A percentile compares a stretch with the other conserved stretches of the same genome.
Evolutionary conservation across 371 early-diverging fungal genomes (phyloP).

Genomic region (Syncephalastrum monosporum): DNA sequence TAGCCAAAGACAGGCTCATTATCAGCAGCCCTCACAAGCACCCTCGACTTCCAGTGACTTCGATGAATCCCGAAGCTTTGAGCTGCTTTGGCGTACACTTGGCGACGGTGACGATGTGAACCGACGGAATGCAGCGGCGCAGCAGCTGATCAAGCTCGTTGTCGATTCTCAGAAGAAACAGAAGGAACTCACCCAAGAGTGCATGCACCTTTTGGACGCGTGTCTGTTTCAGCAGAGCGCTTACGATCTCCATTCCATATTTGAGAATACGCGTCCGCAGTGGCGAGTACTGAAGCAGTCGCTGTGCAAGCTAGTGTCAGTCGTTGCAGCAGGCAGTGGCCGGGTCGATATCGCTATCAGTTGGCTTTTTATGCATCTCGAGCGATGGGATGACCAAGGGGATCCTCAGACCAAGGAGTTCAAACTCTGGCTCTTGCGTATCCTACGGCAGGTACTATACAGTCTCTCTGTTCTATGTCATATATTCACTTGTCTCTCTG

Average conservation of each 20-base stretch:
- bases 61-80: conserved; percentile 25
- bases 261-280: conserved; percentile 21
- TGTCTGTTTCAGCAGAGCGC: conserved; percentile 21
- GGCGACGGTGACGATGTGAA: conserved; percentile 31
- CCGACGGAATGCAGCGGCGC: conserved; percentile 23
- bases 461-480: not conserved
- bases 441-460: conserved; percentile 16
- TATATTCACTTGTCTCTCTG: not conserved
- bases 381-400: conserved; percentile 3
- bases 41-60: not conserved
- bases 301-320: conserved; percentile 10
- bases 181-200: conserved; percentile 29
- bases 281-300: conserved; percentile 13
- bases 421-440: conserved; percentile 15
- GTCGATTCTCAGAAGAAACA: conserved; percentile 25
- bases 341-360: conserved; percentile 28
- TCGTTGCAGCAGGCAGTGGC: conserved; percentile 29
- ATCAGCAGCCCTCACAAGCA: too few species aligned
- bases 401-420: conserved; percentile 11
- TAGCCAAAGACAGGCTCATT: too few species aligned
- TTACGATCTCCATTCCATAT: conserved; percentile 22
- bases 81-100: conserved; percentile 26
- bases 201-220: conserved; percentile 32
- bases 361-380: conserved; percentile 22
- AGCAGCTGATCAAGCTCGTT: conserved; percentile 25